Base-by-base conservation (phyloP, 1,139 yeast genomes). In the Tardiomyces depauwii region DNA sequence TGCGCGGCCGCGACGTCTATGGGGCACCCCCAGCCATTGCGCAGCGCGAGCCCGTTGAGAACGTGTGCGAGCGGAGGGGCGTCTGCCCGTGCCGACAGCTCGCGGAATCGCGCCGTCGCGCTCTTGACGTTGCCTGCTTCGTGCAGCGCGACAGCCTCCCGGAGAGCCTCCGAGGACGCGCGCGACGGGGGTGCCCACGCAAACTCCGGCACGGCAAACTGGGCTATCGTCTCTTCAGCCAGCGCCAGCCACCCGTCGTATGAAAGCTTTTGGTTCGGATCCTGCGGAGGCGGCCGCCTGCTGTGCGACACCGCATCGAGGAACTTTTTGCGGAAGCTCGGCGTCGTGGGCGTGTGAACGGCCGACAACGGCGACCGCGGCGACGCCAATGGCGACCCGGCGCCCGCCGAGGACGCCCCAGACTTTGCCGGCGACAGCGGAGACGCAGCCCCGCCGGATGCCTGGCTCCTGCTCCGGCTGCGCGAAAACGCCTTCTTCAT, bases 11-110 rank as follows among this genome's bases (percentile, higher is more conserved):
- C 49, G 25, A 57, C 60, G 40, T 62, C 51, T 18, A 48, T 47
- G 7, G 44, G 45, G 30, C 58, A 53, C 14, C 67, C 67, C 67
- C 67, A 63, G 12, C 67, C 67, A 42, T 63, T 67, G 16, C 67
- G 50, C n/a, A 62, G 53, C 6, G 63, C 52, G 40, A 63, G 49
- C 1, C 67, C 67, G 39, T 52, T 55, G 33, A 63, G 52, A 2
- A 62, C 60, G 45, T 62, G 66, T 4, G 66, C 65, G 21, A 62
- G 47, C 13, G 65, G 63, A 41, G 14, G 51, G 42, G 43, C 39
- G 18, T 49, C 53, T 10, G 44, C 30, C 4, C 61, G 61, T 19
- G 53, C 54, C 13, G 64, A 65, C 39, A 62, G 52, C 21, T 43
- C 42, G 13, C 46, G 46, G 46, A 62, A 60, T 32, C 48, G 32